These are phyloP conservation scores for Hemileccinum impolitum DNA, from an alignment of 768 basidiomycete genomes.

Conservation along the genomic window DNA sequence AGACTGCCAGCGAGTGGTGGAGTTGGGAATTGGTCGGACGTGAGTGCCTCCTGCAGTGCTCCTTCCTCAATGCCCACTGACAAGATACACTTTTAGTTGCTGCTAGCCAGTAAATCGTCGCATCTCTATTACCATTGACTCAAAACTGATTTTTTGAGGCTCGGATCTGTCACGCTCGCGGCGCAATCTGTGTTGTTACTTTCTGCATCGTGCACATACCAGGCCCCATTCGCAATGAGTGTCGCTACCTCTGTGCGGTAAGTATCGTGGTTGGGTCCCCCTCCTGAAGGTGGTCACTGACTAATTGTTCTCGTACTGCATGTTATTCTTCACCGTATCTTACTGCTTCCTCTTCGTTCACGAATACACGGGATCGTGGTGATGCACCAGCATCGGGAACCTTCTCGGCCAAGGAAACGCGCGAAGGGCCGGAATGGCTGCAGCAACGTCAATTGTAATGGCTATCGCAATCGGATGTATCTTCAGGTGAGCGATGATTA, in stretches of 20 bases:
- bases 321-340: neutral
- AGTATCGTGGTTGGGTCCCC: slow-evolving; percentile 14
- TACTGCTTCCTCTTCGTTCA: neutral
- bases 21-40: slow-evolving; percentile 83
- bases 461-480: slow-evolving; percentile 61
- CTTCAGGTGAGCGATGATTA: slow-evolving; percentile 47
- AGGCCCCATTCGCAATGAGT: slow-evolving; percentile 79
- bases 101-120: slow-evolving; percentile 44
- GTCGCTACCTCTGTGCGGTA: slow-evolving; percentile 85
- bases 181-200: slow-evolving; percentile 84
- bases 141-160: slow-evolving; percentile 34
- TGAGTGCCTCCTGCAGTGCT: slow-evolving; percentile 10
- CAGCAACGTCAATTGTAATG: slow-evolving; percentile 62
- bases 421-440: slow-evolving; percentile 65
- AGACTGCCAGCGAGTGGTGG: slow-evolving; percentile 95
- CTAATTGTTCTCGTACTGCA: neutral
- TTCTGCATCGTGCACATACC: slow-evolving; percentile 73
- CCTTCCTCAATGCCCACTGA: neutral
- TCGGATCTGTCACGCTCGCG: slow-evolving; percentile 80
- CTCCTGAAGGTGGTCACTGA: neutral
- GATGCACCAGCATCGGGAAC: slow-evolving; percentile 68
- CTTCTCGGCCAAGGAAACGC: slow-evolving; percentile 79
- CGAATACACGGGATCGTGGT: neutral
- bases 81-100: slow-evolving; percentile 36
- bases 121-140: neutral